Evolutionary conservation across 1,139 yeast species (phyloP), one percentile per base, ranked within the genome.

Genomic region (Eremothecium gossypii): DNA sequence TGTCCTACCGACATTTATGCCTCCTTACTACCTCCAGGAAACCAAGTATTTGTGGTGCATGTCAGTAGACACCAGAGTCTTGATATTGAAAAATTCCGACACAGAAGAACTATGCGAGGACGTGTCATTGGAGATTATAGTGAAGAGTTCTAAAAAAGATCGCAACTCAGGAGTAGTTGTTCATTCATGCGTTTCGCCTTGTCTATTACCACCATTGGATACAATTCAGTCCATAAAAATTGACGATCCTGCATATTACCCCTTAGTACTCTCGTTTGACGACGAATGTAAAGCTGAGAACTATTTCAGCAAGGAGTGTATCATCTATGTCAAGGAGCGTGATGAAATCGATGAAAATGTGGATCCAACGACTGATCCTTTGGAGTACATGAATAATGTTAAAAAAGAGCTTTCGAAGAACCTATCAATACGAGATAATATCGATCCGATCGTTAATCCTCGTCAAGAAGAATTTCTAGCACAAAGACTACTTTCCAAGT

Each of bases 11-110:
- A 75, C 83, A 0, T 74, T 95, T 2, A 68, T 81, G 38, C 82
- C 83, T 49, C 96, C 96, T 0, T 71, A 83, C 11, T 86, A 84
- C 57, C 64, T 91, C 42, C 96, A 87, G 59, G 96, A 95, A 1
- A 67, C 89, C 37, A 71, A 95, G 39, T 95, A 87, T 60, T 81
- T 93, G 49, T 93, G 98, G 97, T 83, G 89, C 0, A 65, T 91
- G 48, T 76, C 95, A 0, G 82, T 83, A 7, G 91, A 82, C 51
- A 81, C 84, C 1, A 67, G 96, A 45, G 87, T 96, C 59, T 65
- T 91, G 11, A 73, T 84, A 8, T 73, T 83, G 1, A 69, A 91
- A 45, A 89, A 89, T 57, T 79, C 80, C 11, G 75, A 70, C 28
- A 73, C 81, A 0, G 74, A 69, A 11, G 69, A 68, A 41, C 76